A percentile compares a stretch with the other conserved stretches of the same genome.
These are phyloP conservation scores for Aspergillus cavernicola DNA, from an alignment of 495 filamentous ascomycete genomes.

Conservation along the genomic window DNA sequence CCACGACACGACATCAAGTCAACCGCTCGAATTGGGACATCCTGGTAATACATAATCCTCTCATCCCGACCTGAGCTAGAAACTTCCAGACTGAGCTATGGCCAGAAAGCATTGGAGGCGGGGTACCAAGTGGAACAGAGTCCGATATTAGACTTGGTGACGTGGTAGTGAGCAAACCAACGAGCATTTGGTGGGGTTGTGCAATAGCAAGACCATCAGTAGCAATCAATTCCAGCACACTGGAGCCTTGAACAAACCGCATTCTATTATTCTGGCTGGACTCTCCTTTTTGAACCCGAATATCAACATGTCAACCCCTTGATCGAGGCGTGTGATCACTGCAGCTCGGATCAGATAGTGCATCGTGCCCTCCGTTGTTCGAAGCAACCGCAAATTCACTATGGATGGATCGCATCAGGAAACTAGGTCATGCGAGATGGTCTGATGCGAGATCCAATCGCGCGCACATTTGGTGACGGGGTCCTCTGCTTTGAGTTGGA, in stretches of 20 bases:
- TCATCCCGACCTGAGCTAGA: too few species aligned
- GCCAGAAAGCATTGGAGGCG: conserved; percentile 3
- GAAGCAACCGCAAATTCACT: not conserved
- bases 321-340: too few species aligned
- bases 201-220: not conserved
- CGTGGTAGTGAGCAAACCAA: conserved; percentile 4
- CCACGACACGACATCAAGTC: too few species aligned
- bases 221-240: not conserved
- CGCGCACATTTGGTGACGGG: not conserved
- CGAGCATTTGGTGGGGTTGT: not conserved
- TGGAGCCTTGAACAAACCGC: not conserved
- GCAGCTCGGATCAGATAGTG: too few species aligned
- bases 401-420: not conserved
- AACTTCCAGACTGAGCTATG: too few species aligned
- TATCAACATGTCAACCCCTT: not conserved
- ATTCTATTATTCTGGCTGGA: not conserved
- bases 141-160: not conserved
- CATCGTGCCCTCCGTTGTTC: too few species aligned
- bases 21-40: too few species aligned
- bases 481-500: conserved; percentile 5
- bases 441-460: not conserved
- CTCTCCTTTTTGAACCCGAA: not conserved
- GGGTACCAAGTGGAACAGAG: not conserved
- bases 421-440: not conserved
- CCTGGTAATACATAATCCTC: too few species aligned